Evolutionary conservation across 108 stramenopile species (phyloP), one percentile per base, ranked within the genome.

Genomic region (Pseudonitzschia delicatissima): DNA sequence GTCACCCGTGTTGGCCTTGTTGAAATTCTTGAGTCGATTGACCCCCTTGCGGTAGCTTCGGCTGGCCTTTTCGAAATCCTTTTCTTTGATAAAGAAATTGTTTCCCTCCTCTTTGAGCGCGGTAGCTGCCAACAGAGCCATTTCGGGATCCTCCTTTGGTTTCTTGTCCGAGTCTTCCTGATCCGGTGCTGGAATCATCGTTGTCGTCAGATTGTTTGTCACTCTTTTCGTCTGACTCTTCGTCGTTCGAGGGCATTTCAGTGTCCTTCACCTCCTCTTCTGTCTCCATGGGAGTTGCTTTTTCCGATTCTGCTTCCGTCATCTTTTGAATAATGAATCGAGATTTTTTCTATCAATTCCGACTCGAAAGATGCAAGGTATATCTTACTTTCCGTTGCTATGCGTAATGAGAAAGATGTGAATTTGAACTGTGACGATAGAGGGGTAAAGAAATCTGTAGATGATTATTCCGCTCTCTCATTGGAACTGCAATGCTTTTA

Each of bases 41-140:
- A 75, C 77, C 11, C 90, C 93, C 39, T 81, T 73, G 45, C 88
- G 82, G 64, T 94, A 94, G 53, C 74, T 72, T 2, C 93, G 69
- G n/a, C 77, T 50, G 47, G 93, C 93, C 9, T 75, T 69, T 64
- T 76, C 78, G 40, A 79, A 72, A 27, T 86, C 71, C 12, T 77
- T 71, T 35, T 73, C 76, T 63, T 91, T 75, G 39, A 42, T 42
- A 76, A 88, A 94, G 58, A 64, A 77, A 20, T 64, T 69, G 53
- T 94, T 94, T 11, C 93, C 93, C 51, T 84, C 78, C 40, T 94
- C 88, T 66, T 94, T 94, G 62, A 74, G 63, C 7, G 58, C 55
- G 31, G 83, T 64, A 5, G 89, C 92, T 57, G 80, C 59, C 39
- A 82, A 48, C 48, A 94, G 61, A 50, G 72, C 37, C 25, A 79